Conservation (phyloP, 2,329 filamentous ascomycete genomes). For the Spiromastix sp. region DNA sequence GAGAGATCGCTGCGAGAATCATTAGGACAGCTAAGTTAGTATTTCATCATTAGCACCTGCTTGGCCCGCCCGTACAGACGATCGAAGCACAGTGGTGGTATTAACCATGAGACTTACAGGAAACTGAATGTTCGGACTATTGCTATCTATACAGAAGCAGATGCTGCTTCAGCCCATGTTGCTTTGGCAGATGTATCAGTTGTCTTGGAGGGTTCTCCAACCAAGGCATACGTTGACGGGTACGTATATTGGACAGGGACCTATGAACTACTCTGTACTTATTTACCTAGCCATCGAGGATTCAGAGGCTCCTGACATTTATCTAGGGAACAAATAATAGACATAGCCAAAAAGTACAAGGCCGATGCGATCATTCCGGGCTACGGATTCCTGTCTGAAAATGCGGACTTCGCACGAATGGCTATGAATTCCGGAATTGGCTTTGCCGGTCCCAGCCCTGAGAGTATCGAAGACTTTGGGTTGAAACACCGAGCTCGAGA, state of each 20-base stretch:
- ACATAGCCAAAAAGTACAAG: constrained; percentile 39
- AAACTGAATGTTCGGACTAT: constrained; percentile 42
- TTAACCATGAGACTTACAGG: too few relatives aligned
- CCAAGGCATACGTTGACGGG: constrained; percentile 41
- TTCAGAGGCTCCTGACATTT: not conserved
- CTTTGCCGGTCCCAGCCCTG: constrained; percentile 50
- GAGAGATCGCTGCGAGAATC: constrained; percentile 48
- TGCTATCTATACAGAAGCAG: constrained; percentile 48
- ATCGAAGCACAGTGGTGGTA: too few relatives aligned
- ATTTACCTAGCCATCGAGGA: not conserved
- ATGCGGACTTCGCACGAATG: constrained; percentile 48
- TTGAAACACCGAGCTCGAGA: constrained; percentile 49
- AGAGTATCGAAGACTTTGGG: constrained; percentile 46
- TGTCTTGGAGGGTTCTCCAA: constrained; percentile 38
- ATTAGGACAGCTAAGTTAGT: constrained; percentile 38
- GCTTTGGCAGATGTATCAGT: constrained; percentile 43
- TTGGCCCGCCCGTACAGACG: too few relatives aligned
- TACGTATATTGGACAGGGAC: constrained; percentile 10
- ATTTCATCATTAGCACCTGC: too few relatives aligned
- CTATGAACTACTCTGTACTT: not conserved
- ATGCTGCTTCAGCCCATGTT: constrained; percentile 46
- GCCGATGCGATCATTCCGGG: constrained; percentile 54
- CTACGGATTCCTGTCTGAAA: constrained; percentile 58
- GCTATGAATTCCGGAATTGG: constrained; percentile 45
- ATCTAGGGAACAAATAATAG: constrained; percentile 31